These are phyloP conservation scores for Paramecium pentaurelia DNA, from an alignment of 73 alveolate genomes.

Conservation along the genomic window DNA sequence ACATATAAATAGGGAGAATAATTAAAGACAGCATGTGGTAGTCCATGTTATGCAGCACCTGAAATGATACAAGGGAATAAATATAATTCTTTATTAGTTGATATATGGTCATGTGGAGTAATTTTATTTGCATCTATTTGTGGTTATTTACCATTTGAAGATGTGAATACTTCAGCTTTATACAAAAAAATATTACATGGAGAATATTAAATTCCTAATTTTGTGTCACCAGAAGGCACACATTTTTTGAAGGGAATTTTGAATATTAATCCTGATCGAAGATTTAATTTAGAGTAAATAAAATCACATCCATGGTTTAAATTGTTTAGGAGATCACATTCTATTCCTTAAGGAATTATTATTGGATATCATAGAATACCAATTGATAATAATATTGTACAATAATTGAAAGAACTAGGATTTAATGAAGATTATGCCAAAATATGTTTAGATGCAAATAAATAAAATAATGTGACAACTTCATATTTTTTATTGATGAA, in stretches of 20 bases:
- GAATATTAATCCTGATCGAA: slow-evolving; percentile 57
- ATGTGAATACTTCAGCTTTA: slow-evolving; percentile 76
- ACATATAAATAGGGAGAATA: slow-evolving; percentile 30
- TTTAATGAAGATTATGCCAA: slow-evolving; percentile 65
- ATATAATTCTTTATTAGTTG: slow-evolving; percentile 78
- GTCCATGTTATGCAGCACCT: slow-evolving; percentile 71
- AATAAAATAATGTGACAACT: slow-evolving; percentile 88
- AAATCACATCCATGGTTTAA: slow-evolving; percentile 69
- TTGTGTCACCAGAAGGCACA: slow-evolving; percentile 17
- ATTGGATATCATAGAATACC: slow-evolving; percentile 63
- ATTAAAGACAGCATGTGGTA: slow-evolving; percentile 66
- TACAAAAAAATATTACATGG: slow-evolving; percentile 77
- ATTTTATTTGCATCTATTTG: slow-evolving; percentile 83
- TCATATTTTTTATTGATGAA: slow-evolving; percentile 86
- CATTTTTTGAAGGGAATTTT: slow-evolving; percentile 55
- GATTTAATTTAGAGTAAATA: slow-evolving; percentile 53
- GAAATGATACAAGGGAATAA: slow-evolving; percentile 79
- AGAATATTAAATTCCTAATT: slow-evolving; percentile 40
- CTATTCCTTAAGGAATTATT: slow-evolving; percentile 52
- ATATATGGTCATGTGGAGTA: slow-evolving; percentile 91
- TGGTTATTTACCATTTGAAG: slow-evolving; percentile 91
- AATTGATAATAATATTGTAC: slow-evolving; percentile 59
- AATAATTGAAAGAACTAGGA: slow-evolving; percentile 63
- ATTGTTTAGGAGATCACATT: slow-evolving; percentile 52
- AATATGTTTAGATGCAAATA: slow-evolving; percentile 80